These are phyloP conservation scores for Dothistroma pini DNA, from an alignment of 2,329 filamentous ascomycete genomes.

Conservation along the genomic window DNA sequence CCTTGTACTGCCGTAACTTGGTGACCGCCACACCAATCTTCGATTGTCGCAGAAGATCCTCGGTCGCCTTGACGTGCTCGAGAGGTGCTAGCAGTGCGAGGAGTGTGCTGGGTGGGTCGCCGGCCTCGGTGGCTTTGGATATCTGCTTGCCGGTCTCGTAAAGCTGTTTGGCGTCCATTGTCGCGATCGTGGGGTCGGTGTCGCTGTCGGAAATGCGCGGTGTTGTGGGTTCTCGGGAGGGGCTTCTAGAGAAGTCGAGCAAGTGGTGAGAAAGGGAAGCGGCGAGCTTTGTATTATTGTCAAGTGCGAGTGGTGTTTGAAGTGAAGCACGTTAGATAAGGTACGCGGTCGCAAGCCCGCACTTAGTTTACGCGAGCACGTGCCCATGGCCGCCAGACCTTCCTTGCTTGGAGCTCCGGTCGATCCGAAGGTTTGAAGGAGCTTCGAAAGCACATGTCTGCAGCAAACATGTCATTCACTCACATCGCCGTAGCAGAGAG, in stretches of 20 bases:
- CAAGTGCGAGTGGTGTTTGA: constrained; percentile 4
- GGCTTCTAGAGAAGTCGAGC: not conserved
- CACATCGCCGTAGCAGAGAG: not conserved
- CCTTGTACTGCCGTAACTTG: constrained; percentile 75
- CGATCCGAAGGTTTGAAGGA: not conserved
- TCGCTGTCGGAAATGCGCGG: not conserved
- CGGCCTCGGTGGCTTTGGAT: constrained; percentile 70
- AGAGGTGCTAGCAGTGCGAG: constrained; percentile 74
- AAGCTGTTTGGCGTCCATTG: constrained; percentile 80
- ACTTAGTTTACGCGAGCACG: not conserved
- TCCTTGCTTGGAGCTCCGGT: not conserved
- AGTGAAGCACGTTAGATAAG: not conserved
- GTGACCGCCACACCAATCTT: constrained; percentile 87
- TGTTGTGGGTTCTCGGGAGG: not conserved
- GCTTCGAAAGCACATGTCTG: not conserved
- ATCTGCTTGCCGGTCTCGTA: constrained; percentile 72
- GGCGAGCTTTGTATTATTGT: not conserved
- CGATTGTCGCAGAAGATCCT: constrained; percentile 87
- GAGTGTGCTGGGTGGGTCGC: constrained; percentile 69
- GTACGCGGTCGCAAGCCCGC: not conserved
- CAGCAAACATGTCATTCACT: not conserved
- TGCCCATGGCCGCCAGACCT: not conserved
- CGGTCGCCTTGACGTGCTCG: constrained; percentile 75
- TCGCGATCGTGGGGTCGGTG: constrained; percentile 15
- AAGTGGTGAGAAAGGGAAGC: not conserved